A percentile compares a stretch with the other conserved stretches of the same genome.
Conservation (phyloP, 768 basidiomycete genomes). For the Amanita pallidorosea region DNA sequence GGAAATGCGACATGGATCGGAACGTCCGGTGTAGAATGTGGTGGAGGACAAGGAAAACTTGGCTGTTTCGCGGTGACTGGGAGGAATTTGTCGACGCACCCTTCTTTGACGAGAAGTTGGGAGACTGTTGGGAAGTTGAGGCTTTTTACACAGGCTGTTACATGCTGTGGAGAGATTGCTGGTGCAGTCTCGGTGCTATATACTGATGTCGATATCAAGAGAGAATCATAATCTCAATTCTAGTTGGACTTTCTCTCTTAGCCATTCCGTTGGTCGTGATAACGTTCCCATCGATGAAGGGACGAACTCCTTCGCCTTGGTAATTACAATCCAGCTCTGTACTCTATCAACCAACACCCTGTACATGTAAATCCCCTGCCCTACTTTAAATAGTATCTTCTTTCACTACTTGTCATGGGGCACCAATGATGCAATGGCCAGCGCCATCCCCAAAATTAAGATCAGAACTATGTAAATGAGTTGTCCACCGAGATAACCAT, state of each 20-base stretch:
- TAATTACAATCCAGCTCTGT: no score
- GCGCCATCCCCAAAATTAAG: not conserved
- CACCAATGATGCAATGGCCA: no score
- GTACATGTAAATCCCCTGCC: no score
- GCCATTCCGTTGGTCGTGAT: no score
- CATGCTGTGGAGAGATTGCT: not conserved
- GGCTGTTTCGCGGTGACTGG: not conserved
- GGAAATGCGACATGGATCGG: not conserved
- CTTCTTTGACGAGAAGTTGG: not conserved
- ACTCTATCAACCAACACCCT: no score
- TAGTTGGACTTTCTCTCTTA: not conserved
- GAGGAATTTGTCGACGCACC: not conserved
- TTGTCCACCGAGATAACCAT: constrained; percentile 39
- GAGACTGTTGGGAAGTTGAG: not conserved
- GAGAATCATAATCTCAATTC: not conserved
- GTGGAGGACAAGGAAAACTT: not conserved
- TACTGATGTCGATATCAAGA: not conserved
- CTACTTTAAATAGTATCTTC: no score
- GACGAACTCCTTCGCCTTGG: no score
- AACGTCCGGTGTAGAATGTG: not conserved
- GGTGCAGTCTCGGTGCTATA: not conserved
- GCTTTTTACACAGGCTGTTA: not conserved
- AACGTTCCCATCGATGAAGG: no score
- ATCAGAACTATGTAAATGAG: constrained; percentile 27
- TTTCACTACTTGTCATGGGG: no score